A percentile compares a stretch with the other conserved stretches of the same genome.
These are phyloP conservation scores for Choiromyces venosus DNA, from an alignment of 495 filamentous ascomycete species.

Conservation along the genomic window DNA sequence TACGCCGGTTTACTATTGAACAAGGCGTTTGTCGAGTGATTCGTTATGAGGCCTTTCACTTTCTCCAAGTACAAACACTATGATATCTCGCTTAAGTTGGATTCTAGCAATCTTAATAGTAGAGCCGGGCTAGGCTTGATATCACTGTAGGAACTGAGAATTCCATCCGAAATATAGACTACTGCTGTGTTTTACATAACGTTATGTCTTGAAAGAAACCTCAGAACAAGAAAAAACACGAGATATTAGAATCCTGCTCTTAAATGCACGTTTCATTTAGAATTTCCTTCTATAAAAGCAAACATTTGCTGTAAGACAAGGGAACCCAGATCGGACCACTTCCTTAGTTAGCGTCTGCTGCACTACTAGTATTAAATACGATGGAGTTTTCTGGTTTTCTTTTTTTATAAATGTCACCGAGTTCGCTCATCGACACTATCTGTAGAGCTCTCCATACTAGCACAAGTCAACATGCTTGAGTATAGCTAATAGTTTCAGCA, in stretches of 20 bases:
- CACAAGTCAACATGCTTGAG: background rate
- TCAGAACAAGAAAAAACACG: background rate
- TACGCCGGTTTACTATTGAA: background rate
- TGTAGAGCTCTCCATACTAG: background rate
- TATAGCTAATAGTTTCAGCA: background rate
- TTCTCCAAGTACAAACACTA: background rate
- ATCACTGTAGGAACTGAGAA: background rate
- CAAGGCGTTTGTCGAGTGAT: background rate
- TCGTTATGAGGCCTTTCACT: background rate
- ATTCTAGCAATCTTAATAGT: background rate
- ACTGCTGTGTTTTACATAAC: background rate
- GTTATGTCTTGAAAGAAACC: background rate
- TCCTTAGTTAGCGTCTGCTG: background rate
- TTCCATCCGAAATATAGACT: background rate
- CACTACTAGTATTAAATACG: background rate
- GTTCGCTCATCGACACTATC: background rate
- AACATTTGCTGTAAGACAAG: background rate
- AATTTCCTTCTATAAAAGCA: background rate
- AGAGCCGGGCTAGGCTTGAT: background rate
- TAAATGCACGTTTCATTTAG: background rate
- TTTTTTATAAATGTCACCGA: background rate
- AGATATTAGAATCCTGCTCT: background rate
- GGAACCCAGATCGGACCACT: background rate
- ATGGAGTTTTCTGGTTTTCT: background rate
- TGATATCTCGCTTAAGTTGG: background rate